These are phyloP conservation scores for Straminergon stramineum DNA, from an alignment of 225 moss, liverwort and hornwort species.

Conservation along the genomic window DNA sequence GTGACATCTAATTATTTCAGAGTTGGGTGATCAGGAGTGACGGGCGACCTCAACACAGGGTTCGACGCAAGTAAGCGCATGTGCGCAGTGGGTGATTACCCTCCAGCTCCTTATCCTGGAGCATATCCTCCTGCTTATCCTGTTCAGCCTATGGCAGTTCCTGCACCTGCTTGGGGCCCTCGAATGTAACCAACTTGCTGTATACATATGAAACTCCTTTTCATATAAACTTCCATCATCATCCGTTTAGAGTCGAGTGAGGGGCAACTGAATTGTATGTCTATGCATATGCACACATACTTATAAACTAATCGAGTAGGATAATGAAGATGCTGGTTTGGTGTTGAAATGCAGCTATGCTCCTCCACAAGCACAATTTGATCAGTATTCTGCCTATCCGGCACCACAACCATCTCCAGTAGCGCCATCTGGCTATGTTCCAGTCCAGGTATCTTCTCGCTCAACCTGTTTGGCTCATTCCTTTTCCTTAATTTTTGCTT, in stretches of 20 bases:
- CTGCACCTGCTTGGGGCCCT: slow-evolving; percentile 76
- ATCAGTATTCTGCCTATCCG: slow-evolving; percentile 68
- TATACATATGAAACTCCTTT: neutral
- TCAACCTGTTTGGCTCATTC: neutral
- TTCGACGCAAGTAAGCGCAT: slow-evolving; percentile 76
- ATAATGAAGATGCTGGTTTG: neutral
- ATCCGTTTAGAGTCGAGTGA: neutral
- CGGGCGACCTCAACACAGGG: slow-evolving; percentile 39
- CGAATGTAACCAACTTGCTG: slow-evolving; percentile 53
- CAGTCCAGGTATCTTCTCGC: slow-evolving; percentile 55
- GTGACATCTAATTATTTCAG: neutral
- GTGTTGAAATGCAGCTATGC: slow-evolving; percentile 52
- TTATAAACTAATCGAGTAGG: neutral
- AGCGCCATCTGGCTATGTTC: slow-evolving; percentile 82
- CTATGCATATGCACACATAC: neutral
- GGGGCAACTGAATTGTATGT: neutral
- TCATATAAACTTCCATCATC: neutral
- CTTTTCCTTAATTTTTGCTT: neutral
- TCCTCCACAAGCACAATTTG: slow-evolving; percentile 59
- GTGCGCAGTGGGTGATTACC: slow-evolving; percentile 60
- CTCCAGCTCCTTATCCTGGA: slow-evolving; percentile 45
- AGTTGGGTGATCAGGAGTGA: slow-evolving; percentile 21
- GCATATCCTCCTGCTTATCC: slow-evolving; percentile 49
- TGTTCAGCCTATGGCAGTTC: slow-evolving; percentile 50
- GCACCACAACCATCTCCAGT: slow-evolving; percentile 60